These are phyloP conservation scores for Cladosporium colombiae DNA, from an alignment of 2,329 filamentous ascomycete species.

Conservation along the genomic window DNA sequence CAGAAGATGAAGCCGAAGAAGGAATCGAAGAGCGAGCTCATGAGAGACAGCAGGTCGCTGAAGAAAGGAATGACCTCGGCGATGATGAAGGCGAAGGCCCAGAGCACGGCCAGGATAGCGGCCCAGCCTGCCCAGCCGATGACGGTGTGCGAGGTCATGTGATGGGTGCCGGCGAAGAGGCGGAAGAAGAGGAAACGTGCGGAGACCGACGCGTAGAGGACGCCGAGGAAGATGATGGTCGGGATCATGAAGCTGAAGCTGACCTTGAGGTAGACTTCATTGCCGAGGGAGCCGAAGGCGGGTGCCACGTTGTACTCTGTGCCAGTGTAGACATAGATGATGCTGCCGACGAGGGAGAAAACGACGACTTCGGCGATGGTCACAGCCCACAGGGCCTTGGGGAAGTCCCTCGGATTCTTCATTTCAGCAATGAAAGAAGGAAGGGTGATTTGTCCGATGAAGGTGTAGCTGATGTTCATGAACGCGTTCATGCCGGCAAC, in stretches of 20 bases:
- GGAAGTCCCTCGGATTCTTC: slow-evolving; percentile 78
- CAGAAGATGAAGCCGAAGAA: slow-evolving; percentile 97
- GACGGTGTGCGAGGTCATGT: slow-evolving; percentile 78
- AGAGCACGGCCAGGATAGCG: slow-evolving; percentile 70
- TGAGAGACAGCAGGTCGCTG: slow-evolving; percentile 69
- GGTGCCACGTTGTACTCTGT: slow-evolving; percentile 86
- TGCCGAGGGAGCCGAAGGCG: slow-evolving; percentile 79
- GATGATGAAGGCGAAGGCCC: slow-evolving; percentile 89
- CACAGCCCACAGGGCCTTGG: slow-evolving; percentile 87
- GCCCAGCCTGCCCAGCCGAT: slow-evolving; percentile 80
- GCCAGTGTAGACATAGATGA: slow-evolving; percentile 85
- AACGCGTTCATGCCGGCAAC: slow-evolving; percentile 83
- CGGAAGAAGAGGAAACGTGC: slow-evolving; percentile 92
- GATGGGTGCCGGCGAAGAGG: slow-evolving; percentile 74
- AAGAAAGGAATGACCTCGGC: slow-evolving; percentile 95
- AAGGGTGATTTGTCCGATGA: slow-evolving; percentile 92
- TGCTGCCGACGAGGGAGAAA: slow-evolving; percentile 77
- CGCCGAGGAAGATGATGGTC: slow-evolving; percentile 87
- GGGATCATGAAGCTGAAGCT: slow-evolving; percentile 95
- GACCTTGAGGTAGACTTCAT: slow-evolving; percentile 77
- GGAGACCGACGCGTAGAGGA: slow-evolving; percentile 86
- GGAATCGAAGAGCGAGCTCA: slow-evolving; percentile 88
- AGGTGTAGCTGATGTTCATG: slow-evolving; percentile 93
- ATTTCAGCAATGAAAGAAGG: slow-evolving; percentile 96
- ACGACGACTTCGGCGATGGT: slow-evolving; percentile 85